Evolutionary conservation across 2,329 filamentous ascomycete species (phyloP).

Genomic region (Tolypocladium sp.): DNA sequence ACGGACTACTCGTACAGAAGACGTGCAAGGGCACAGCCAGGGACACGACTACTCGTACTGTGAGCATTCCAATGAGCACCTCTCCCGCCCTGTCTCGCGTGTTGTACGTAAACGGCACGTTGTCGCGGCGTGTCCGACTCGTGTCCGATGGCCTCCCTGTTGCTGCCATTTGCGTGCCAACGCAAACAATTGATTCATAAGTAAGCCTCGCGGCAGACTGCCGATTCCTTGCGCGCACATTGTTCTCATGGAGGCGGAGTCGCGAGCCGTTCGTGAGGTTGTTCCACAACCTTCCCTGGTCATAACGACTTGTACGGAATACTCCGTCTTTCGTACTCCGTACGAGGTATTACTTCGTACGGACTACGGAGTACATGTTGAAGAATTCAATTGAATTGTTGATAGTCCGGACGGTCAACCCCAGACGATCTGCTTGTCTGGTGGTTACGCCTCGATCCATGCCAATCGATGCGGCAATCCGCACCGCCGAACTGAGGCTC

Average conservation of each 20-base stretch:
- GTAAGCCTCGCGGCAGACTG: neutral
- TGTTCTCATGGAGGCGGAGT: neutral
- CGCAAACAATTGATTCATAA: neutral
- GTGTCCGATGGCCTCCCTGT: neutral
- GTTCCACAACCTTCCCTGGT: neutral
- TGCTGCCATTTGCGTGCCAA: neutral
- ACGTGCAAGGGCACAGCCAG: neutral
- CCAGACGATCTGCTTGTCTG: neutral
- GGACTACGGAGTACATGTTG: neutral
- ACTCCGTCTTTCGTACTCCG: too few species aligned
- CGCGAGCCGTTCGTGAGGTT: neutral
- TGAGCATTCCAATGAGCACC: neutral
- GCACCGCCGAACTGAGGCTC: too few species aligned
- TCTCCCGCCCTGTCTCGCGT: neutral
- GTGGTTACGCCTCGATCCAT: neutral
- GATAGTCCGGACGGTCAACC: neutral
- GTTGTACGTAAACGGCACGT: neutral
- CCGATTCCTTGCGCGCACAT: neutral
- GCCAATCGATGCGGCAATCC: neutral
- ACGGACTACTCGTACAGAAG: neutral
- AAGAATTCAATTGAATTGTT: neutral
- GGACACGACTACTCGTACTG: neutral
- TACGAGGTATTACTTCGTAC: too few species aligned
- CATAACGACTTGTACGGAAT: too few species aligned
- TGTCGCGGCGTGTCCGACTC: neutral